A percentile compares a stretch with the other conserved stretches of the same genome.
These are phyloP conservation scores for Gracilariopsis chorda DNA, from an alignment of 23 red algal genomes.

Conservation along the genomic window DNA sequence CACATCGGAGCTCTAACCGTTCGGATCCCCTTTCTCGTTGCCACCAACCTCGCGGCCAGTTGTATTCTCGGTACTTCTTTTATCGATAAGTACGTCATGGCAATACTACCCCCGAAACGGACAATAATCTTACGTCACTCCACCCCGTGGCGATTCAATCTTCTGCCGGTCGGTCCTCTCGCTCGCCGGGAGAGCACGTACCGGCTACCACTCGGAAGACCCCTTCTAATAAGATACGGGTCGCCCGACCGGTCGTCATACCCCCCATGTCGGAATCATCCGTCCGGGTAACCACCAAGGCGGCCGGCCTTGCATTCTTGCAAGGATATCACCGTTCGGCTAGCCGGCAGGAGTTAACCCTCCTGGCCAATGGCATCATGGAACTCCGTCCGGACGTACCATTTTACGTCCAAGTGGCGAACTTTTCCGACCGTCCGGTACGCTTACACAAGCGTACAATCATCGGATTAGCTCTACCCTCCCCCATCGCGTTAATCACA, in stretches of 20 bases:
- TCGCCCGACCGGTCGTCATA: background rate
- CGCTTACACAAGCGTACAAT: constrained; percentile 2
- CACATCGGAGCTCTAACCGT: background rate
- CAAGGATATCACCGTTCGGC: background rate
- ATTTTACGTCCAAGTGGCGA: background rate
- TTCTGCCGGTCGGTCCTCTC: background rate
- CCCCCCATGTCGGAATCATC: background rate
- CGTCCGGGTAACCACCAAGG: background rate
- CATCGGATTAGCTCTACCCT: background rate
- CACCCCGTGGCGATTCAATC: background rate
- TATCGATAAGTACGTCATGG: background rate
- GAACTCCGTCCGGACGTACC: constrained; percentile 3
- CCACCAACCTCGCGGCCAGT: background rate
- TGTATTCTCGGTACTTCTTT: constrained; percentile 1
- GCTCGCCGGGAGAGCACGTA: background rate
- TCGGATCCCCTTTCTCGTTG: background rate
- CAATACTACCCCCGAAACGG: background rate
- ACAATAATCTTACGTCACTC: background rate
- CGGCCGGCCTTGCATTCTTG: background rate
- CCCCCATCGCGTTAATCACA: background rate
- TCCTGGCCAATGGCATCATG: constrained; percentile 13
- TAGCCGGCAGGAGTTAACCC: background rate
- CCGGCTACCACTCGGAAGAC: too few relatives aligned
- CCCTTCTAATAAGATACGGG: background rate
- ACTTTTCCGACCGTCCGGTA: background rate